Evolutionary conservation across 345 rosid species (phyloP).

Genomic region (Populus ilicifolia): DNA sequence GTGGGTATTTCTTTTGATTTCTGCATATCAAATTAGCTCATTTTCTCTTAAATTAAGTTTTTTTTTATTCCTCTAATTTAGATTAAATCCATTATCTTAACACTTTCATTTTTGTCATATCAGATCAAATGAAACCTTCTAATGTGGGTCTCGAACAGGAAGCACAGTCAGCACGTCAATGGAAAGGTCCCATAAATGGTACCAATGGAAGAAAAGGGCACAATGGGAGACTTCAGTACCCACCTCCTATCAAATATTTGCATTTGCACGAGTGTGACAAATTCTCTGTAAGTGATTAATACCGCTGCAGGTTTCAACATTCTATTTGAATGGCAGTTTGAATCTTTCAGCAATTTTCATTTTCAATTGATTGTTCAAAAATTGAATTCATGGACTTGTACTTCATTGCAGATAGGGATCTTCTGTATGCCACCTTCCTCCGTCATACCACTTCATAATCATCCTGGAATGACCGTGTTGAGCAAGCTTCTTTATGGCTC

Average conservation of each 20-base stretch:
- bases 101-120: slow-evolving; percentile 22
- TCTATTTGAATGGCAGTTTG: background rate
- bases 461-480: slow-evolving; percentile 90
- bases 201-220: slow-evolving; percentile 32
- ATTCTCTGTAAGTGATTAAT: slow-evolving; percentile 65
- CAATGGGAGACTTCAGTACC: slow-evolving; percentile 64
- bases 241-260: slow-evolving; percentile 71
- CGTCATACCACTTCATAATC: slow-evolving; percentile 91
- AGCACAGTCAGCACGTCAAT: slow-evolving; percentile 65
- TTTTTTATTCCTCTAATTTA: background rate
- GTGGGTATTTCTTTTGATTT: background rate
- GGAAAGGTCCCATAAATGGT: slow-evolving; percentile 47
- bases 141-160: slow-evolving; percentile 96
- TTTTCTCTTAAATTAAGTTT: background rate
- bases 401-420: slow-evolving; percentile 72
- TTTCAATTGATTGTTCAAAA: background rate
- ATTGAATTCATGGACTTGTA: background rate
- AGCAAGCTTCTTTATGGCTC: slow-evolving; percentile 92
- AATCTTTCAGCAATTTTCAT: background rate
- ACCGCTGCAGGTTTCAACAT: background rate
- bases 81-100: background rate
- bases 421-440: slow-evolving; percentile 93
- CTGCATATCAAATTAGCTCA: background rate
- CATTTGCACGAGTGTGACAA: slow-evolving; percentile 89
- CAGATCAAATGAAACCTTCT: slow-evolving; percentile 96